Base-by-base conservation (phyloP, 2,329 filamentous ascomycete genomes). In the Emydomyces testavorans region DNA sequence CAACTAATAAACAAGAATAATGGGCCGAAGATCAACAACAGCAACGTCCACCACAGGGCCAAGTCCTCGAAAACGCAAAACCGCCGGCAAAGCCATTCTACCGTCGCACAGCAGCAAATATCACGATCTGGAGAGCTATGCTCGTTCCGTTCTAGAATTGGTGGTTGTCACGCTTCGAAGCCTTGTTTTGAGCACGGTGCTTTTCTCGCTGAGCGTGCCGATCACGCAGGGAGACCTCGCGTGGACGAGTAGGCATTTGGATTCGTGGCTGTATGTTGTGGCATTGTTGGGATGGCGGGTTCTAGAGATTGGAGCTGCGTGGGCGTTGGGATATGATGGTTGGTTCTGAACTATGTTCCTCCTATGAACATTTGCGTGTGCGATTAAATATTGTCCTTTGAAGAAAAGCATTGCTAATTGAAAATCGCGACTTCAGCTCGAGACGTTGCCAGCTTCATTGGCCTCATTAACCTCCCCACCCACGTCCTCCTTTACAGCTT, bases 401-500 rank as follows among this genome's bases (percentile, higher is more conserved):
- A 45, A 11, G 11, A 3, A 16, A 29, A 15, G 8, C 28, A 28
- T 5, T 38, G 36, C 36, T 34, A 10, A 40, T 6, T 16, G n/a
- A n/a, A 13, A n/a, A 11, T 23, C 13, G 5, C 16, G 18, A 40
- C 18, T 34, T 8, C 15, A 52, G 51, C 48, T 15, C 45, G 48
- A 26, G 82, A 86, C 62, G 70, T 83, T 43, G 76, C 76, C 8
- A 74, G 78, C 39, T 69, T 86, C 59, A 77, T 77, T 50, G 63
- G 86, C 52, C 71, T 95, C 35, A 81, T 82, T 48, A 80, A 87
- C 65, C 77, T 83, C 16, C 90, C 89, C 36, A 77, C 79, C 57
- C 78, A 83, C 53, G 85, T 84, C 60, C 79, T 95, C 36, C 72
- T 94, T 23, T 73, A 74, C 24, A 79, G 79, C 45, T 94, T 93